These are phyloP conservation scores for Rhodotorula sphaerocarpa DNA, from an alignment of 768 basidiomycete genomes.

Conservation along the genomic window DNA sequence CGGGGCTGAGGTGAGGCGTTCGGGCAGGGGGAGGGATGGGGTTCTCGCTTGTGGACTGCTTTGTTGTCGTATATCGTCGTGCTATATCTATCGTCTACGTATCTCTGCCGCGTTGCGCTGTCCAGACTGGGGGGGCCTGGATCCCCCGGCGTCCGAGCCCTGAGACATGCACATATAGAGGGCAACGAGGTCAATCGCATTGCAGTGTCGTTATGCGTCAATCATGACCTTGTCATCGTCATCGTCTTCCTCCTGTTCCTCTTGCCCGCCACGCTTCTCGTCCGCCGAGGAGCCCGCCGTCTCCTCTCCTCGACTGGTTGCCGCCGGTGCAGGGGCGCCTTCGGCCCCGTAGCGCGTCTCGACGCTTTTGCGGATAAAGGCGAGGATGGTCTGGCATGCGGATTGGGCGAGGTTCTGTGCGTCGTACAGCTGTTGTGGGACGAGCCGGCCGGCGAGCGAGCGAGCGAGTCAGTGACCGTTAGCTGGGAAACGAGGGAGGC, in stretches of 20 bases:
- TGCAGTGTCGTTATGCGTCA: too few relatives aligned
- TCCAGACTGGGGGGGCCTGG: too few relatives aligned
- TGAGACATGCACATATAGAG: too few relatives aligned
- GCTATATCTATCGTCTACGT: too few relatives aligned
- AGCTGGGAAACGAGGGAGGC: too few relatives aligned
- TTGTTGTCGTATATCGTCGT: too few relatives aligned
- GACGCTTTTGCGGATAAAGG: slow-evolving; percentile 34
- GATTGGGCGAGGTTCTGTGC: slow-evolving; percentile 30
- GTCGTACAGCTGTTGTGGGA: slow-evolving; percentile 22
- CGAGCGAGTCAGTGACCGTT: neutral
- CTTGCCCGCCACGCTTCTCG: neutral
- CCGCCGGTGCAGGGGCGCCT: slow-evolving; percentile 1
- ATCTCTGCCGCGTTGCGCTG: too few relatives aligned
- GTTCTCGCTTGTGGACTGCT: too few relatives aligned
- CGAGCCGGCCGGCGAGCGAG: neutral
- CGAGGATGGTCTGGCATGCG: slow-evolving; percentile 15
- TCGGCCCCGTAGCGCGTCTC: slow-evolving; percentile 31
- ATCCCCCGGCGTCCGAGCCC: too few relatives aligned
- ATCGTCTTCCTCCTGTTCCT: neutral
- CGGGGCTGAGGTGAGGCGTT: neutral
- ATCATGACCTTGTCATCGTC: slow-evolving; percentile 22
- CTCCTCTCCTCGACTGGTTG: neutral
- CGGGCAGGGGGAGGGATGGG: too few relatives aligned
- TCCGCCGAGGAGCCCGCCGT: slow-evolving; percentile 3
- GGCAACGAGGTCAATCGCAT: too few relatives aligned